These are phyloP conservation scores for Solanum habrochaites DNA, from an alignment of 257 asterid genomes.

Conservation along the genomic window DNA sequence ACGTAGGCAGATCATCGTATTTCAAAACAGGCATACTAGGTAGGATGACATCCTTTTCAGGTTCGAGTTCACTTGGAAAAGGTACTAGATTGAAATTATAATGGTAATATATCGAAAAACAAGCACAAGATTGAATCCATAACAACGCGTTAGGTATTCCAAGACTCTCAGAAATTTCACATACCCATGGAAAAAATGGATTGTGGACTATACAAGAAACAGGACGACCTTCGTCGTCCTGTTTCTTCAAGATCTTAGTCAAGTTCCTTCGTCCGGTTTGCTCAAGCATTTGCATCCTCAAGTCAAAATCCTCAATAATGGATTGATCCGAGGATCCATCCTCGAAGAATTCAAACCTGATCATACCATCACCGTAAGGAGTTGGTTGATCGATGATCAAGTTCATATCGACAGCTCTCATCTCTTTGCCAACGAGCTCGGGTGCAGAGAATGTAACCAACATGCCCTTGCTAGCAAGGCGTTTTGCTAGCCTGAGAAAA, in stretches of 20 bases:
- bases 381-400: neutral
- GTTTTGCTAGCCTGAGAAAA: neutral
- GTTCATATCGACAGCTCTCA: neutral
- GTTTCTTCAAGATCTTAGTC: neutral
- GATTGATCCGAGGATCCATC: neutral
- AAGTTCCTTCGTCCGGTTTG: neutral
- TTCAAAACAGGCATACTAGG: neutral
- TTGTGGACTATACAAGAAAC: neutral
- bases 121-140: neutral
- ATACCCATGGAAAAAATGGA: conserved; percentile 1
- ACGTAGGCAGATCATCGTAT: conserved; percentile 2
- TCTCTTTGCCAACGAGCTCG: neutral
- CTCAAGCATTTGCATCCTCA: neutral
- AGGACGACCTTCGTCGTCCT: neutral
- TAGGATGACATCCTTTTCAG: neutral
- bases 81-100: neutral
- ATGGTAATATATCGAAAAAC: neutral
- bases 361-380: neutral
- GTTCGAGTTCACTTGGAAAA: neutral
- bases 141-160: neutral
- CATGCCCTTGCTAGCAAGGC: neutral
- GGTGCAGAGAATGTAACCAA: neutral
- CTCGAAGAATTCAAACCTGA: neutral
- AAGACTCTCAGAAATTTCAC: neutral
- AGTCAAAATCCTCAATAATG: neutral